A percentile compares a stretch with the other conserved stretches of the same genome.
phyloP scores from a whole-genome alignment of 306 rosid species.

The Castanea mollissima region DNA sequence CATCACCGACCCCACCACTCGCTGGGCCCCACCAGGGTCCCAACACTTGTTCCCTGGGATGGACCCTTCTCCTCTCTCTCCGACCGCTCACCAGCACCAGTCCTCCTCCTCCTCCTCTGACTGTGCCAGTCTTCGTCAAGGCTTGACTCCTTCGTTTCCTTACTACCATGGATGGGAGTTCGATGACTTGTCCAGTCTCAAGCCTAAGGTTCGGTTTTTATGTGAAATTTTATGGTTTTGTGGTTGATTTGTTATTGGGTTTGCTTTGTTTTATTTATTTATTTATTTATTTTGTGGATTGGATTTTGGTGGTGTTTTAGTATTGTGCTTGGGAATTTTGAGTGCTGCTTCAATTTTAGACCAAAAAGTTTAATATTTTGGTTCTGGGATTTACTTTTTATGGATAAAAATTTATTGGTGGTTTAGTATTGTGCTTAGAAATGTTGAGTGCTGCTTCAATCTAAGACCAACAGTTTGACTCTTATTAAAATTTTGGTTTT shows the following conservation, averaged over 20 bases:
- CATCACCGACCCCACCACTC: conserved; percentile 70
- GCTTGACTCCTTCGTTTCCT: conserved; percentile 68
- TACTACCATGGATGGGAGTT: conserved; percentile 80
- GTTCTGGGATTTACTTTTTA: neutral
- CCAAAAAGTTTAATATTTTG: neutral
- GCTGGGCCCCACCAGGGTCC: conserved; percentile 76
- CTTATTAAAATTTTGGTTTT: neutral
- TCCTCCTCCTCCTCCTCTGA: conserved; percentile 43
- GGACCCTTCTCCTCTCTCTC: conserved; percentile 79
- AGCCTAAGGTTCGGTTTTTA: conserved; percentile 66
- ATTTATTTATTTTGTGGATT: neutral
- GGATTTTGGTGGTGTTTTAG: neutral
- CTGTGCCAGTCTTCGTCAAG: conserved; percentile 70
- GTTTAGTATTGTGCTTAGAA: neutral
- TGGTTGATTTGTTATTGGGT: conserved; percentile 9
- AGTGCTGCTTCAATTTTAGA: neutral
- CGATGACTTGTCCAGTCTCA: conserved; percentile 56
- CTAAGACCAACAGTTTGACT: neutral
- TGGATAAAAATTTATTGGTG: neutral
- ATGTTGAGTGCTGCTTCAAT: neutral
- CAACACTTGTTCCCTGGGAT: conserved; percentile 76
- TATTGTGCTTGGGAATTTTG: neutral
- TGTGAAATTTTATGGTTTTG: neutral
- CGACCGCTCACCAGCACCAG: conserved; percentile 34
- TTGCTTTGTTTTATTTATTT: neutral